These are phyloP conservation scores for Diaporthe sp. DNA, from an alignment of 2,329 filamentous ascomycete genomes.

Conservation along the genomic window DNA sequence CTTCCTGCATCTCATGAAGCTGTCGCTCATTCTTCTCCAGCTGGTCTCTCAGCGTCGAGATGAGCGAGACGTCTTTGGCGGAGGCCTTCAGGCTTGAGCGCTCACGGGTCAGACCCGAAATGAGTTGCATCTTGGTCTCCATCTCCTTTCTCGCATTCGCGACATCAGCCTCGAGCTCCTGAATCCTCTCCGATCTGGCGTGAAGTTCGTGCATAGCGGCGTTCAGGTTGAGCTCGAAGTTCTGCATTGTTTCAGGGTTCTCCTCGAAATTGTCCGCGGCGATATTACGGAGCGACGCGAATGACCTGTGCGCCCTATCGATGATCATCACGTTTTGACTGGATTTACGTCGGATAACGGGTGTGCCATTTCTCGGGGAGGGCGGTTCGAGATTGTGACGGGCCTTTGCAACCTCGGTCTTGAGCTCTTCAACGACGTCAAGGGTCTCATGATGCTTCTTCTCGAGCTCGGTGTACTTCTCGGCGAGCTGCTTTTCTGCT, in stretches of 20 bases:
- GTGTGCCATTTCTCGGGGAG: slow-evolving; percentile 72
- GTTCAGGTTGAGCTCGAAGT: slow-evolving; percentile 92
- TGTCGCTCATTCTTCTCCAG: slow-evolving; percentile 88
- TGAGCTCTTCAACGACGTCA: slow-evolving; percentile 90
- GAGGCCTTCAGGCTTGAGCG: slow-evolving; percentile 87
- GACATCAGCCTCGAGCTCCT: slow-evolving; percentile 89
- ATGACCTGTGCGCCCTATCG: slow-evolving; percentile 91
- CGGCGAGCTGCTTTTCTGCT: slow-evolving; percentile 78
- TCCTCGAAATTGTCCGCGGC: slow-evolving; percentile 87
- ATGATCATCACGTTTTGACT: slow-evolving; percentile 89
- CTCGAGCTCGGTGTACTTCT: slow-evolving; percentile 87
- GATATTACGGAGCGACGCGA: slow-evolving; percentile 90
- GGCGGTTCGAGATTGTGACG: slow-evolving; percentile 70
- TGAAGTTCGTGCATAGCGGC: slow-evolving; percentile 94
- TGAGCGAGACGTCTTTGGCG: slow-evolving; percentile 91
- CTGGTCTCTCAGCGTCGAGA: slow-evolving; percentile 89
- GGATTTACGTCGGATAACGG: slow-evolving; percentile 93
- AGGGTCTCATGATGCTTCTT: slow-evolving; percentile 85
- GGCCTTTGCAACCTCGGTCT: slow-evolving; percentile 86
- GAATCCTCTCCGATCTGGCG: slow-evolving; percentile 86
- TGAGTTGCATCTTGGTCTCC: slow-evolving; percentile 96
- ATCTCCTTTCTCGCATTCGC: slow-evolving; percentile 91
- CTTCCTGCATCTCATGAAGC: slow-evolving; percentile 79
- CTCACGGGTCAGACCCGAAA: slow-evolving; percentile 92
- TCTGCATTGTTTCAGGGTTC: slow-evolving; percentile 87